Evolutionary conservation across 2,329 filamentous ascomycete genomes (phyloP).

Genomic region (Penicillium sp.): DNA sequence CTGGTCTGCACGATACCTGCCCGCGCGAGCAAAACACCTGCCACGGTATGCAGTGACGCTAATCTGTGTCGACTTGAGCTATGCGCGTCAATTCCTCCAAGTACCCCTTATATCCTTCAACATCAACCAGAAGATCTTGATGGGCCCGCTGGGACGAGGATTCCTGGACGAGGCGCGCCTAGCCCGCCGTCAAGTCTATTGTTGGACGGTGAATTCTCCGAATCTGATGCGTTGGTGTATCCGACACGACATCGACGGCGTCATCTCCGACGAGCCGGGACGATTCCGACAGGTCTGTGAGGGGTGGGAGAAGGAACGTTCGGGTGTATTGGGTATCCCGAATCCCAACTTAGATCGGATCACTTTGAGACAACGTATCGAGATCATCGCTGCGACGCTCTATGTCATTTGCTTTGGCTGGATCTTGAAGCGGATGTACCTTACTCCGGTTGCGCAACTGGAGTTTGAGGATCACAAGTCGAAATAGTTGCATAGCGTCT

Average conservation of each 20-base stretch:
- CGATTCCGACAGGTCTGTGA: slow-evolving; percentile 11
- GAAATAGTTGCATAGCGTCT: slow-evolving; percentile 1
- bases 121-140: slow-evolving; percentile 59
- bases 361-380: slow-evolving; percentile 8
- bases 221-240: slow-evolving; percentile 76
- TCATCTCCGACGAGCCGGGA: slow-evolving; percentile 72
- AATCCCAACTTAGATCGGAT: slow-evolving; percentile 9
- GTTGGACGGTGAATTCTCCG: slow-evolving; percentile 80
- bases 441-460: slow-evolving; percentile 2
- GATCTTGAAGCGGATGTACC: slow-evolving; percentile 9
- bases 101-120: slow-evolving; percentile 65
- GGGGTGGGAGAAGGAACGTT: slow-evolving; percentile 13
- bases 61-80: slow-evolving; percentile 40
- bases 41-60: slow-evolving; percentile 32
- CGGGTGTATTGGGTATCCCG: neutral
- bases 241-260: slow-evolving; percentile 58
- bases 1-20: slow-evolving; percentile 68
- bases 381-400: slow-evolving; percentile 6
- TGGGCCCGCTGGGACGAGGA: slow-evolving; percentile 56
- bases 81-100: slow-evolving; percentile 61
- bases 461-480: slow-evolving; percentile 10
- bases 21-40: slow-evolving; percentile 50
- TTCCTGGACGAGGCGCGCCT: slow-evolving; percentile 58
- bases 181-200: slow-evolving; percentile 54
- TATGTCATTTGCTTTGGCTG: slow-evolving; percentile 17